Evolutionary conservation across 805 yeast genomes (phyloP).

Genomic region (Yamadazyma endophytica): DNA sequence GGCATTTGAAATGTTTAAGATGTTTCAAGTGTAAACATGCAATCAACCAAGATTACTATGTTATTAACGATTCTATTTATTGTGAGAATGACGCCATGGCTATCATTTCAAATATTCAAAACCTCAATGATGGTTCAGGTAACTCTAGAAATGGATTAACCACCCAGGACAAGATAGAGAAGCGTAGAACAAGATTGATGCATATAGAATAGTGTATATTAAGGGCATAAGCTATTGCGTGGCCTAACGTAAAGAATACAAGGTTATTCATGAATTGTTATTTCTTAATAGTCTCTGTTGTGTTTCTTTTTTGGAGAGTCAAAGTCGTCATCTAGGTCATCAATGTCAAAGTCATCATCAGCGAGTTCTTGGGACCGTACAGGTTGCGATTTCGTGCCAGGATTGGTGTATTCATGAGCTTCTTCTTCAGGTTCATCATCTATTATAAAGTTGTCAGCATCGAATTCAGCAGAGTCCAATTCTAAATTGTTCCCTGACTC

Average conservation of each 20-base stretch:
- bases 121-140: conserved; percentile 18
- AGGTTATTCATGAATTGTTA: too few species aligned
- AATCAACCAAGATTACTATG: conserved; percentile 54
- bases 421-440: conserved; percentile 30
- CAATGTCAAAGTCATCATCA: conserved; percentile 1
- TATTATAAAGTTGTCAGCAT: conserved; percentile 38
- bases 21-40: conserved; percentile 57
- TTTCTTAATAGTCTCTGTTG: too few species aligned
- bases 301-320: conserved; percentile 1
- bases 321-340: conserved; percentile 1
- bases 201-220: conserved; percentile 24
- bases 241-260: too few species aligned
- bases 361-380: too few species aligned
- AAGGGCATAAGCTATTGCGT: too few species aligned
- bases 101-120: conserved; percentile 21
- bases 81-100: conserved; percentile 47
- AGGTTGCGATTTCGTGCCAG: not conserved
- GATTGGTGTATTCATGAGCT: not conserved
- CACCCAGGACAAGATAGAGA: conserved; percentile 34
- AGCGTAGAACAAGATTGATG: conserved; percentile 40
- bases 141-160: conserved; percentile 16
- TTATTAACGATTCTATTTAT: conserved; percentile 43
- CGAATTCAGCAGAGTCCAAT: conserved; percentile 32
- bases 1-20: conserved; percentile 69
- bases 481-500: conserved; percentile 26